These are phyloP conservation scores for Draba incana DNA, from an alignment of 345 rosid genomes.

Conservation along the genomic window DNA sequence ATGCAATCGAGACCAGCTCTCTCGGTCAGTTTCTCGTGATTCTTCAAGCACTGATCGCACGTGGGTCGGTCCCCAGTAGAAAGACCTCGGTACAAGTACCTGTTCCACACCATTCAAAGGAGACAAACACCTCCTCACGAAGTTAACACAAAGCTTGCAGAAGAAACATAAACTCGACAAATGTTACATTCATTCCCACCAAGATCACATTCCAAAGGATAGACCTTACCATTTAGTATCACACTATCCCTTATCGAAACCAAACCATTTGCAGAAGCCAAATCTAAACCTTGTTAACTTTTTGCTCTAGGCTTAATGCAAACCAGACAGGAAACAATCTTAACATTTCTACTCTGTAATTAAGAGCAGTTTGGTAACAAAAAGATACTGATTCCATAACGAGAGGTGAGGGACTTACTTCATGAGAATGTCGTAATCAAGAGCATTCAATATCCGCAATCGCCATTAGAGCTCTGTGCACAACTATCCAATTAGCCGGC, in stretches of 20 bases:
- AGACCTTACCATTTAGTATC: no score
- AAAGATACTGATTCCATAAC: no score
- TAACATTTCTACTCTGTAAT: no score
- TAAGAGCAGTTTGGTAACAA: no score
- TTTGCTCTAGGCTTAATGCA: no score
- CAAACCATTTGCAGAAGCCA: no score
- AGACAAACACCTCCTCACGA: neutral
- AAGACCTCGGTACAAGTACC: constrained; percentile 88
- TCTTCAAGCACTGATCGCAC: constrained; percentile 84
- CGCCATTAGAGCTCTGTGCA: constrained; percentile 90
- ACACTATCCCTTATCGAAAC: no score
- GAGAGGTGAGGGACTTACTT: constrained; percentile 52
- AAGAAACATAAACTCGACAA: neutral
- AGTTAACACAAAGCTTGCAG: neutral
- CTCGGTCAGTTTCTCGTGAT: constrained; percentile 87
- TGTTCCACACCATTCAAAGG: constrained; percentile 34
- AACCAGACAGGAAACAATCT: no score
- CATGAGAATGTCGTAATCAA: constrained; percentile 94
- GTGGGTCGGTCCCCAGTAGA: constrained; percentile 93
- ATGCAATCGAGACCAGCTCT: constrained; percentile 93
- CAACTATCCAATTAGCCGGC: constrained; percentile 92
- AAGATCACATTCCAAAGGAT: no score
- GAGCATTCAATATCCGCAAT: constrained; percentile 75
- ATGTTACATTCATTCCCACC: neutral
- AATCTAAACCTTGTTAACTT: no score